These are phyloP conservation scores for Proliferodiscus dingleyae DNA, from an alignment of 2,329 filamentous ascomycete genomes.

Conservation along the genomic window DNA sequence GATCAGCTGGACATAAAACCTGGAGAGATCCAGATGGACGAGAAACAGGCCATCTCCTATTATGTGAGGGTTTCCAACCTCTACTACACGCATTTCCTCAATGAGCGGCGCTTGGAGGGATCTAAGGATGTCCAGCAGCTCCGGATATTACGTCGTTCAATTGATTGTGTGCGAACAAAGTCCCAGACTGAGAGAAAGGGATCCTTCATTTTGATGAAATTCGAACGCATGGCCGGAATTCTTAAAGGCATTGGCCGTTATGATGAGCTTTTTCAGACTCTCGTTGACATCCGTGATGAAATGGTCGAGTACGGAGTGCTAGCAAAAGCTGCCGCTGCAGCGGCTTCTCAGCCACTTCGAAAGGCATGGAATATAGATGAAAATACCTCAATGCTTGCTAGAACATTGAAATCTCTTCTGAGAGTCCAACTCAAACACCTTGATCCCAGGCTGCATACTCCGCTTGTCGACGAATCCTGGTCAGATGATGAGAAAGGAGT, in stretches of 20 bases:
- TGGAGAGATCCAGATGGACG: conserved; percentile 10
- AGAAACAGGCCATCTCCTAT: conserved; percentile 39
- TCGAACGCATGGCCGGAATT: conserved; percentile 62
- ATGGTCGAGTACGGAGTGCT: conserved; percentile 56
- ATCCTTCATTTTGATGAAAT: conserved; percentile 57
- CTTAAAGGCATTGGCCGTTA: conserved; percentile 48
- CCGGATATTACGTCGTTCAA: conserved; percentile 56
- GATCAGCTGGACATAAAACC: conserved; percentile 41
- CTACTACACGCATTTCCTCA: conserved; percentile 60
- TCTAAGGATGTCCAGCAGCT: conserved; percentile 42
- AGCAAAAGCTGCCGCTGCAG: conserved; percentile 44
- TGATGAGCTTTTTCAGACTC: conserved; percentile 53
- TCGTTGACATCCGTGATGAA: conserved; percentile 56
- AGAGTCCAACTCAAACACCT: conserved; percentile 56
- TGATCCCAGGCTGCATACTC: conserved; percentile 47
- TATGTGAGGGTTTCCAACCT: conserved; percentile 66
- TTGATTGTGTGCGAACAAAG: conserved; percentile 55
- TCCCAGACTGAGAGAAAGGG: conserved; percentile 50
- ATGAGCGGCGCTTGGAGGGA: conserved; percentile 42
- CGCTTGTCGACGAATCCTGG: conserved; percentile 23
- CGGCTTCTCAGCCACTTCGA: conserved; percentile 46
- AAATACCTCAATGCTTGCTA: conserved; percentile 49
- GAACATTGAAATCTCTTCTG: conserved; percentile 54
- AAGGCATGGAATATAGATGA: conserved; percentile 49
- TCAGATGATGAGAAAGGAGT: conserved; percentile 49